Evolutionary conservation across 73 alveolate species (phyloP).

Genomic region (Paramecium bursaria): DNA sequence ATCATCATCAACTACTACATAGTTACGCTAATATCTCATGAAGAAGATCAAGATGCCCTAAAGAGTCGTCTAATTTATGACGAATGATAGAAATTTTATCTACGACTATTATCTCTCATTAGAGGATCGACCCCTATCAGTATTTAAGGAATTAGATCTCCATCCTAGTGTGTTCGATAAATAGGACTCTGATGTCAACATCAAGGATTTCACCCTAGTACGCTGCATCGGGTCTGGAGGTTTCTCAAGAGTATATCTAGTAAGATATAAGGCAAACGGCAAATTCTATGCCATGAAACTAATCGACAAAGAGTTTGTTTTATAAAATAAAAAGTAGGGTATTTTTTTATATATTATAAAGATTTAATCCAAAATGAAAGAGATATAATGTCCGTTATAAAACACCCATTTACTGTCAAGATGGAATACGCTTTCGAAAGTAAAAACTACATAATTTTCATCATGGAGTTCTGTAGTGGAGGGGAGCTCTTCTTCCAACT

Average conservation of each 20-base stretch:
- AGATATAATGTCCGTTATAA: slow-evolving; percentile 73
- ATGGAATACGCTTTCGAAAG: slow-evolving; percentile 89
- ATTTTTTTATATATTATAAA: not conserved
- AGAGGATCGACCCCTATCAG: slow-evolving; percentile 60
- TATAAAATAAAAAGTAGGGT: slow-evolving; percentile 74
- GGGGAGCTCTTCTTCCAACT: slow-evolving; percentile 86
- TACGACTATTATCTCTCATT: slow-evolving; percentile 60
- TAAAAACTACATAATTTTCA: slow-evolving; percentile 70
- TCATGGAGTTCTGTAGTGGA: slow-evolving; percentile 85
- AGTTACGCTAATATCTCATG: too few species aligned
- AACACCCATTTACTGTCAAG: slow-evolving; percentile 81
- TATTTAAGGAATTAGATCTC: not conserved
- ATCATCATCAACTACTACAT: too few species aligned
- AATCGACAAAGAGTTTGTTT: slow-evolving; percentile 77
- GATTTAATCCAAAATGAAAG: slow-evolving; percentile 72
- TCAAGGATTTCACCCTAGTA: slow-evolving; percentile 63
- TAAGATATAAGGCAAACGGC: slow-evolving; percentile 84
- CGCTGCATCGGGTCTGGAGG: slow-evolving; percentile 92
- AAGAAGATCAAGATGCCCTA: not conserved
- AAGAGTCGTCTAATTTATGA: slow-evolving; percentile 16
- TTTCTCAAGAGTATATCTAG: slow-evolving; percentile 81
- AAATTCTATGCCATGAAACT: slow-evolving; percentile 84
- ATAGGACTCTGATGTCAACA: slow-evolving; percentile 14
- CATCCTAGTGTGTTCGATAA: too few species aligned
- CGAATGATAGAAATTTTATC: slow-evolving; percentile 34